phyloP scores from a whole-genome alignment of 306 rosid species.

The Corylus heterophylla region DNA sequence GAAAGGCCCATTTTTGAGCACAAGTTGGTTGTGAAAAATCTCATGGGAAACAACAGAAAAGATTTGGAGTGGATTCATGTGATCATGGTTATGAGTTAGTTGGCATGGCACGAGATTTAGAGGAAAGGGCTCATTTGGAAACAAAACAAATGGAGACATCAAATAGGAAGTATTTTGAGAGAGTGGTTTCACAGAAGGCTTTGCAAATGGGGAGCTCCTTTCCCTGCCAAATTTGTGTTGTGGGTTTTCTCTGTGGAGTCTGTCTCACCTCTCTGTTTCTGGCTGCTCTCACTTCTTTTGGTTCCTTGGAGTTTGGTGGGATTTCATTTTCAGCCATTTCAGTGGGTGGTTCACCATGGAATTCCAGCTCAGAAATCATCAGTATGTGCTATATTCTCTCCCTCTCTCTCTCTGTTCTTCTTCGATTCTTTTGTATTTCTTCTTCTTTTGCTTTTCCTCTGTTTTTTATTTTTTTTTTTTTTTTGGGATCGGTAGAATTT shows the following conservation, averaged over 20 bases:
- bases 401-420: neutral
- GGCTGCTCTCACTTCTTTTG: conserved; percentile 78
- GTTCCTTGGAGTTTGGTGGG: conserved; percentile 56
- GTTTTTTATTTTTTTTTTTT: neutral
- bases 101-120: conserved; percentile 19
- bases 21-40: conserved; percentile 3
- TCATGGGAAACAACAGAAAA: neutral
- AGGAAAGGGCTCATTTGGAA: conserved; percentile 16
- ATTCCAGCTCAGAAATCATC: conserved; percentile 45
- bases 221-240: conserved; percentile 85
- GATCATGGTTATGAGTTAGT: conserved; percentile 42
- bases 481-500: neutral
- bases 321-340: conserved; percentile 52
- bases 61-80: conserved; percentile 33
- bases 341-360: conserved; percentile 36
- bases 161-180: conserved; percentile 69
- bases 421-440: neutral
- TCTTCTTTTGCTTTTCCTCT: too few species aligned
- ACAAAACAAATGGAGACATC: conserved; percentile 44
- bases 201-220: conserved; percentile 81
- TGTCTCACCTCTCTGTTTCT: conserved; percentile 72
- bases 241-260: conserved; percentile 84
- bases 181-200: conserved; percentile 78
- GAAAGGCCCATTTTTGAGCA: conserved; percentile 25
- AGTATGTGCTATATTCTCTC: conserved; percentile 47